These are phyloP conservation scores for Pyrenophora tritici-repentis DNA, from an alignment of 2,329 filamentous ascomycete genomes.

Conservation along the genomic window DNA sequence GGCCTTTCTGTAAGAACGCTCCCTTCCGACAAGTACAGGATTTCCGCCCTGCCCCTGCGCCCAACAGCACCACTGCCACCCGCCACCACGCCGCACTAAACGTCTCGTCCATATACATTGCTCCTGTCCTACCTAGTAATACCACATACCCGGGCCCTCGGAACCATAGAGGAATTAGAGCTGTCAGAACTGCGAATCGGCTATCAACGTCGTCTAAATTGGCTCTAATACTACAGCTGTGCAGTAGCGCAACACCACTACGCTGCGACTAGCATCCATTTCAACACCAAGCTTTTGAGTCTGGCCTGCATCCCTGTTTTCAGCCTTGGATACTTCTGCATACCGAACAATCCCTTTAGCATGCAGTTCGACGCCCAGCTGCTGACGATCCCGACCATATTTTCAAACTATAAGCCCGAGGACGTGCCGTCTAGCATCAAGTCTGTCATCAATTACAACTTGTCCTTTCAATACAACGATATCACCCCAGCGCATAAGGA, in stretches of 20 bases:
- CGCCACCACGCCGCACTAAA: constrained; percentile 28
- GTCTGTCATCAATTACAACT: constrained; percentile 24
- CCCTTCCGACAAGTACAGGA: constrained; percentile 24
- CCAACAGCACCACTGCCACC: constrained; percentile 22
- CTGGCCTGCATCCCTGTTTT: constrained; percentile 30
- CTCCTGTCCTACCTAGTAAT: constrained; percentile 27
- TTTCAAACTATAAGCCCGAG: constrained; percentile 29
- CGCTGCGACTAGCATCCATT: constrained; percentile 33
- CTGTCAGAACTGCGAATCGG: constrained; percentile 23
- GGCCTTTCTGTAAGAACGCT: constrained; percentile 24
- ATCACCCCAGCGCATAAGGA: constrained; percentile 12
- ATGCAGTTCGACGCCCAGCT: constrained; percentile 39
- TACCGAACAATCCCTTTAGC: constrained; percentile 30
- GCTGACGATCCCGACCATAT: constrained; percentile 34
- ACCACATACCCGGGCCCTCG: constrained; percentile 27
- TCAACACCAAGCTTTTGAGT: constrained; percentile 27
- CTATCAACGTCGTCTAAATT: constrained; percentile 31
- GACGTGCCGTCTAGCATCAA: constrained; percentile 28
- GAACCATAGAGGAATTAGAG: constrained; percentile 15
- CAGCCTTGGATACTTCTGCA: constrained; percentile 33
- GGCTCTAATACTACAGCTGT: constrained; percentile 31
- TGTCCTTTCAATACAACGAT: constrained; percentile 24
- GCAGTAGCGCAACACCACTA: constrained; percentile 40
- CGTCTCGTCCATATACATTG: constrained; percentile 31
- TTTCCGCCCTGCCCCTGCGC: constrained; percentile 28